Evolutionary conservation across 1,139 yeast species (phyloP).

Genomic region (Yamadazyma epiphylla): DNA sequence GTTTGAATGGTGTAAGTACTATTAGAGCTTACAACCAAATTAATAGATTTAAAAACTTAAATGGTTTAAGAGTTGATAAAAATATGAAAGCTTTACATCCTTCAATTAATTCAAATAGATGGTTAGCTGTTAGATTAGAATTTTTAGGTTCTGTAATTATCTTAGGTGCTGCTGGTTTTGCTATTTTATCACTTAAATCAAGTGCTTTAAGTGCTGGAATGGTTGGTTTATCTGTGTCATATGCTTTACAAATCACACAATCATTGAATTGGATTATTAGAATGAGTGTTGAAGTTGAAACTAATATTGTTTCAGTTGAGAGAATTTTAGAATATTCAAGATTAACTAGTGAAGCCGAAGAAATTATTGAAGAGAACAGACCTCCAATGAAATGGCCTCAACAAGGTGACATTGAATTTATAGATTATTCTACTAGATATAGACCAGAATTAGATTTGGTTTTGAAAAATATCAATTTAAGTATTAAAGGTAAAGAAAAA

Average conservation of each 20-base stretch:
- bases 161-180: slow-evolving; percentile 77
- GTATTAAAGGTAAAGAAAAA: slow-evolving; percentile 74
- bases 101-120: slow-evolving; percentile 88
- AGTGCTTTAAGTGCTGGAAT: slow-evolving; percentile 82
- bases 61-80: slow-evolving; percentile 73
- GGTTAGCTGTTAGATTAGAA: slow-evolving; percentile 94
- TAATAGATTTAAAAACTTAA: slow-evolving; percentile 66
- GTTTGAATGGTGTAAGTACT: slow-evolving; percentile 83
- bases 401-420: slow-evolving; percentile 66
- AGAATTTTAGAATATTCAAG: slow-evolving; percentile 84
- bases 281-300: slow-evolving; percentile 97
- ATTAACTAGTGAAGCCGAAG: slow-evolving; percentile 79
- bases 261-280: slow-evolving; percentile 95
- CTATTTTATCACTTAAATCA: slow-evolving; percentile 62
- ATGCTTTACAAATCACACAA: slow-evolving; percentile 89
- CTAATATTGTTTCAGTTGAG: slow-evolving; percentile 94
- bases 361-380: slow-evolving; percentile 60
- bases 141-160: slow-evolving; percentile 85
- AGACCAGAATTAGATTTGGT: slow-evolving; percentile 83
- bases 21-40: slow-evolving; percentile 86
- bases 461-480: slow-evolving; percentile 64
- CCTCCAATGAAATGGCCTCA: slow-evolving; percentile 79
- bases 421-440: slow-evolving; percentile 77
- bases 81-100: slow-evolving; percentile 94
- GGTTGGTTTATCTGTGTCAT: slow-evolving; percentile 90